Base-by-base conservation (phyloP, 305 asterid genomes). In the Solanum chacoense region DNA sequence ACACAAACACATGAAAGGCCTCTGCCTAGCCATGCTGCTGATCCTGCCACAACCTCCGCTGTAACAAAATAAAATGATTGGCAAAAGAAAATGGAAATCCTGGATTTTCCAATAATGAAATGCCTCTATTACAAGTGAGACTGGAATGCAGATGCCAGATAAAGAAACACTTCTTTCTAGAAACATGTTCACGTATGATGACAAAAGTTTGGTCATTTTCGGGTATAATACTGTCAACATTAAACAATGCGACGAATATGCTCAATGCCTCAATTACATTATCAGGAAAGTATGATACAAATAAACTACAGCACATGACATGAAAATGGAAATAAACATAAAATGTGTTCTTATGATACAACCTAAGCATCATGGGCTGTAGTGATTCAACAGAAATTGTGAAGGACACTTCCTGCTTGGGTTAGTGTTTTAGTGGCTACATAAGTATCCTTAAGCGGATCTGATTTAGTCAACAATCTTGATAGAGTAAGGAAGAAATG, bases 1-100 rank as follows among this genome's bases (percentile, higher is more conserved):
- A 91, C 99, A 91, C 99, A 96, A 88, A 98, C 99, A 89, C 99
- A 98, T 16, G 99, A 98, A 89, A 98, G 95, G 89, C 99, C 98
- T 92, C 94, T 95, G 90, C 99, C 99, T 88, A 98, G 94, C 99
- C 99, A 98, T 38, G 99, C 99, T 88, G 99, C 99, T 87, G 99
- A 96, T 92, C 99, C 99, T 88, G 98, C 98, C 85, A 94, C 97
- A 90, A 93, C 97, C 96, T 94, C 99, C 89, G 90, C 96, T 92
- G 93, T 90, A 92, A 91, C 90, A 92, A 85, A 93, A 91, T 74
- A 91, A 89, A 85, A 90, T 34, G 55, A 92, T 83, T 84, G 89
- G 91, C 89, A 77, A 88, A 90, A 81, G 85, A 73, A 67, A 65
- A 72, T 12, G 40, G 69, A 83, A 73, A 69, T 32, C 85, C 74